A percentile compares a stretch with the other conserved stretches of the same genome.
Conservation (phyloP, 331 rosid genomes). For the Erythrophleum ivorense region DNA sequence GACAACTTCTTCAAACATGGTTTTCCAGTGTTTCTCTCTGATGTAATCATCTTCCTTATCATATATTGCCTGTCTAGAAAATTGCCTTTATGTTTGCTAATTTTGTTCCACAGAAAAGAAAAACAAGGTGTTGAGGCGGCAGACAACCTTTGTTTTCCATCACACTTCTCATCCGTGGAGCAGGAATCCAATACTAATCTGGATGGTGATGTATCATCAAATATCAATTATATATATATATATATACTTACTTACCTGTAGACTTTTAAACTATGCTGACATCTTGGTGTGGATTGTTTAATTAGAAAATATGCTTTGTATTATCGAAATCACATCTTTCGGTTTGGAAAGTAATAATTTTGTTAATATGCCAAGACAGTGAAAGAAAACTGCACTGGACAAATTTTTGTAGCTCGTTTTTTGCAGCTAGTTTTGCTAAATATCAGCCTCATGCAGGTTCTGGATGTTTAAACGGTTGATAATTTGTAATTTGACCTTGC, state of each 20-base stretch:
- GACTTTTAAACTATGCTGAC: not conserved
- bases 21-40: constrained; percentile 19
- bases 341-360: not conserved
- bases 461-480: constrained; percentile 12
- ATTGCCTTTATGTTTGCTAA: constrained; percentile 6
- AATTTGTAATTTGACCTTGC: constrained; percentile 52
- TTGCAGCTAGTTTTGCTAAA: not conserved
- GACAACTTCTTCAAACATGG: not conserved
- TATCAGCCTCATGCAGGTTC: not conserved
- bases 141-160: constrained; percentile 85
- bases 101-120: constrained; percentile 56
- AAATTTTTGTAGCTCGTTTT: not conserved
- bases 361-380: constrained; percentile 1
- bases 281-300: constrained; percentile 9
- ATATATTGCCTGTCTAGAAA: constrained; percentile 7
- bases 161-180: constrained; percentile 99
- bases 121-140: constrained; percentile 87
- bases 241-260: not conserved
- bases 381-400: constrained; percentile 5
- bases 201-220: constrained; percentile 78
- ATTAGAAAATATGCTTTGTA: constrained; percentile 17
- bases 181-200: constrained; percentile 79
- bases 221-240: not conserved
- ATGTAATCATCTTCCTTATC: constrained; percentile 14
- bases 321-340: constrained; percentile 18